A percentile compares a stretch with the other conserved stretches of the same genome.
Evolutionary conservation across 2,329 filamentous ascomycete genomes (phyloP).

Genomic region (Pyricularia sp.): DNA sequence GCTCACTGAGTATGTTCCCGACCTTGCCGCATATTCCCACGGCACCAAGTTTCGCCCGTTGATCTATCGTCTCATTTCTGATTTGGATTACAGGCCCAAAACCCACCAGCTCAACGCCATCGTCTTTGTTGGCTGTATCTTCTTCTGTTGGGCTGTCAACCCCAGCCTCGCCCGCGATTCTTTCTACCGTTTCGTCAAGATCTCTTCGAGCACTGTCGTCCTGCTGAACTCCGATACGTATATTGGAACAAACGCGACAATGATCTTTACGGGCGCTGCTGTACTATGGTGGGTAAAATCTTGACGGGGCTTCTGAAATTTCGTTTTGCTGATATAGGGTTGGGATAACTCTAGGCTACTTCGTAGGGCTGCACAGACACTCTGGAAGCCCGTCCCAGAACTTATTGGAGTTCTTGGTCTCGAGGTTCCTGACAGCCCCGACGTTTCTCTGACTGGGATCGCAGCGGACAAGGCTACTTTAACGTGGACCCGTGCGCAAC

Average conservation of each 20-base stretch:
- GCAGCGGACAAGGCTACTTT: slow-evolving; percentile 79
- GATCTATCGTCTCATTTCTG: not conserved
- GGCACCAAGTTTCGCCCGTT: not conserved
- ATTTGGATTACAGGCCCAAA: slow-evolving; percentile 19
- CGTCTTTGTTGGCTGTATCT: slow-evolving; percentile 26
- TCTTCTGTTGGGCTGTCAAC: slow-evolving; percentile 32
- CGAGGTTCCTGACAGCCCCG: slow-evolving; percentile 83
- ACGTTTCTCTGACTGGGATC: slow-evolving; percentile 85
- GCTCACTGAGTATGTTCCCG: slow-evolving; percentile 25
- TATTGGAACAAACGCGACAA: slow-evolving; percentile 31
- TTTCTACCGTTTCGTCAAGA: slow-evolving; percentile 23
- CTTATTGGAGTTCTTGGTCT: slow-evolving; percentile 86
- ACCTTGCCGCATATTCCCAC: not conserved
- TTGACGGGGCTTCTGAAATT: not conserved
- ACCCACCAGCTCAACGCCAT: slow-evolving; percentile 31
- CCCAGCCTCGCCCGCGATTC: slow-evolving; percentile 28
- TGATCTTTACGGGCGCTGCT: slow-evolving; percentile 44
- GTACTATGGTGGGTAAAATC: slow-evolving; percentile 34
- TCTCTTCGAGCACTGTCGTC: slow-evolving; percentile 23
- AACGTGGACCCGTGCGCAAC: slow-evolving; percentile 73
- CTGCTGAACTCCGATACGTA: slow-evolving; percentile 34
- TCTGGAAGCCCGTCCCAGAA: slow-evolving; percentile 84
- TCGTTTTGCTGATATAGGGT: not conserved
- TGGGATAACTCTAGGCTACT: slow-evolving; percentile 53
- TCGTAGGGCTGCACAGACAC: slow-evolving; percentile 76